phyloP scores from a whole-genome alignment of 768 basidiomycete genomes.

The Heimioporus sp. region DNA sequence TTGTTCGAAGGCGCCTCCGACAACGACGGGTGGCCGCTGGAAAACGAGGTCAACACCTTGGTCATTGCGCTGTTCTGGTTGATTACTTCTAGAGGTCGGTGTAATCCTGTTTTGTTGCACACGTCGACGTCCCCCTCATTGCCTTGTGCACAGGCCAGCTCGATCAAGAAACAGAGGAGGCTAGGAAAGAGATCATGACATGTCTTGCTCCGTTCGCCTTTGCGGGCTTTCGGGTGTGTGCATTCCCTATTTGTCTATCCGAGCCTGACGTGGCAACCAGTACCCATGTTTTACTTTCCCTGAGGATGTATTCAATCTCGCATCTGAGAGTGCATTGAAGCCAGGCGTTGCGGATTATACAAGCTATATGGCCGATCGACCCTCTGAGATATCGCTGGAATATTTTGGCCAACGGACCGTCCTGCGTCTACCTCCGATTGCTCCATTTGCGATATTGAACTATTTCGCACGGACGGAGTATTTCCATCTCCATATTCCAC shows the following conservation, averaged over 20 bases:
- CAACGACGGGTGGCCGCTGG: conserved; percentile 49
- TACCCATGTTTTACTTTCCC: conserved; percentile 40
- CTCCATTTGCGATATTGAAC: conserved; percentile 46
- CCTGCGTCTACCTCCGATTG: conserved; percentile 40
- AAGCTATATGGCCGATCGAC: conserved; percentile 29
- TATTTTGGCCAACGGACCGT: conserved; percentile 43
- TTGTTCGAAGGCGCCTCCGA: conserved; percentile 37
- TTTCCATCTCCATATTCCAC: conserved; percentile 34
- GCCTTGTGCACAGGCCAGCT: conserved; percentile 12
- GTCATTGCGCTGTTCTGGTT: conserved; percentile 51
- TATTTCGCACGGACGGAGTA: conserved; percentile 47
- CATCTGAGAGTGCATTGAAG: conserved; percentile 10
- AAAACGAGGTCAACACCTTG: conserved; percentile 44
- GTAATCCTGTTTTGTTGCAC: not conserved
- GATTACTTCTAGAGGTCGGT: conserved; percentile 32
- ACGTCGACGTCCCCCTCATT: not conserved
- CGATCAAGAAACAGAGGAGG: conserved; percentile 34
- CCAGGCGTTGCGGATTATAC: conserved; percentile 21
- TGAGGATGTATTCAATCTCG: conserved; percentile 31
- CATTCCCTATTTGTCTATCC: not conserved
- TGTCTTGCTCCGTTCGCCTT: conserved; percentile 46
- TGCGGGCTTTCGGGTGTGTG: conserved; percentile 48
- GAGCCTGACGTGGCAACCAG: conserved; percentile 15
- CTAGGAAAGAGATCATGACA: conserved; percentile 33
- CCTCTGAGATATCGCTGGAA: conserved; percentile 28